phyloP scores from a whole-genome alignment of 352 stramenopile species.

The Peronospora tabacina region DNA sequence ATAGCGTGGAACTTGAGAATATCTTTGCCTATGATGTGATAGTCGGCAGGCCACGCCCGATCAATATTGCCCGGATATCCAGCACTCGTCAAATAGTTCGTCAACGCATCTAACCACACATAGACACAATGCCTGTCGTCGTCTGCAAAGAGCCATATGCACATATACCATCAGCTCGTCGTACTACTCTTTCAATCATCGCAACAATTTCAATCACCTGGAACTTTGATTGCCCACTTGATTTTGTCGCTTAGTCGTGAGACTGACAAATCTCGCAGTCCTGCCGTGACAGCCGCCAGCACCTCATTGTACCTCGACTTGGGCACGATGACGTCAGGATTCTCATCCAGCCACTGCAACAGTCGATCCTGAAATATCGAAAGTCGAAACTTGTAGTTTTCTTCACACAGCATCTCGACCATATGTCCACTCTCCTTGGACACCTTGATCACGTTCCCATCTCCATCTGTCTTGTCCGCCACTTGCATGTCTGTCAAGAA shows the following conservation, averaged over 20 bases:
- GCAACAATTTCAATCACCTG: conserved; percentile 26
- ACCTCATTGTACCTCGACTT: conserved; percentile 89
- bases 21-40: conserved; percentile 97
- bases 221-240: conserved; percentile 95
- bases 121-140: conserved; percentile 94
- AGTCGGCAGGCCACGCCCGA: conserved; percentile 59
- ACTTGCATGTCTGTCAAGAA: conserved; percentile 98
- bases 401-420: conserved; percentile 94
- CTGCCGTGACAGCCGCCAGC: conserved; percentile 79
- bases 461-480: conserved; percentile 57
- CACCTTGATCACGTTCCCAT: conserved; percentile 48
- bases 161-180: conserved; percentile 2
- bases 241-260: conserved; percentile 92
- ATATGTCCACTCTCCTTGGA: conserved; percentile 86
- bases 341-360: conserved; percentile 82
- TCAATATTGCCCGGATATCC: conserved; percentile 80
- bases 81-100: conserved; percentile 96
- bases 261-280: conserved; percentile 94
- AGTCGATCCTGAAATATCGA: conserved; percentile 91
- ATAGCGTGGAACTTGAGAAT: conserved; percentile 99
- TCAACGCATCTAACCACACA: conserved; percentile 98
- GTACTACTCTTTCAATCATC: neutral
- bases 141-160: conserved; percentile 16
- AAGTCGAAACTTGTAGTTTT: conserved; percentile 98
- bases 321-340: conserved; percentile 89